Evolutionary conservation across 306 rosid genomes (phyloP).

Genomic region (Inga oerstediana): DNA sequence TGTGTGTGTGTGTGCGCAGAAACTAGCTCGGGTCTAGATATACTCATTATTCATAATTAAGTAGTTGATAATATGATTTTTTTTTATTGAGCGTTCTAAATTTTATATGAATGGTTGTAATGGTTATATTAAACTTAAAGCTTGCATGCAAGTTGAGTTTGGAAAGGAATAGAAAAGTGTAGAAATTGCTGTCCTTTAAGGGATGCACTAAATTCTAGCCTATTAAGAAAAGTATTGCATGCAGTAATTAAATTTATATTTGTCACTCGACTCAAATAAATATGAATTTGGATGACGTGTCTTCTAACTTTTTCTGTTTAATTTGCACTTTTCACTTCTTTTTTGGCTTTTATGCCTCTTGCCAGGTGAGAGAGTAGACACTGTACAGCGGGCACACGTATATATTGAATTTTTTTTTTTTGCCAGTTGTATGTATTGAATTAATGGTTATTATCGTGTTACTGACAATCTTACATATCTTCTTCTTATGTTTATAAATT

Average conservation of each 20-base stretch:
- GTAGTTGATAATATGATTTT: not conserved
- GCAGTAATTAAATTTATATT: not conserved
- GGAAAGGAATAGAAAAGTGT: constrained; percentile 26
- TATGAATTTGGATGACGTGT: not conserved
- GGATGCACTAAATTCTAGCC: not conserved
- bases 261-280: not conserved
- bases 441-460: not conserved
- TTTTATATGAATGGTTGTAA: not conserved
- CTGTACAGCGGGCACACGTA: not conserved
- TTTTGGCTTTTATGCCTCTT: not conserved
- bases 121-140: not conserved
- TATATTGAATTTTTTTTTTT: not conserved
- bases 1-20: no score
- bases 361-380: not conserved
- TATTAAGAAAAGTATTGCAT: not conserved
- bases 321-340: not conserved
- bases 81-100: no score
- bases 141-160: constrained; percentile 18
- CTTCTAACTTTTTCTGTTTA: not conserved
- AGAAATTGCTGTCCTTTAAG: constrained; percentile 7
- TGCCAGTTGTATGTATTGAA: not conserved
- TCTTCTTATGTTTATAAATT: not conserved
- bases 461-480: not conserved
- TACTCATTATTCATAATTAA: not conserved
- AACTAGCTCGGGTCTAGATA: no score